Base-by-base conservation (phyloP, 2,329 filamentous ascomycete genomes). In the Bipolaris bicolor region DNA sequence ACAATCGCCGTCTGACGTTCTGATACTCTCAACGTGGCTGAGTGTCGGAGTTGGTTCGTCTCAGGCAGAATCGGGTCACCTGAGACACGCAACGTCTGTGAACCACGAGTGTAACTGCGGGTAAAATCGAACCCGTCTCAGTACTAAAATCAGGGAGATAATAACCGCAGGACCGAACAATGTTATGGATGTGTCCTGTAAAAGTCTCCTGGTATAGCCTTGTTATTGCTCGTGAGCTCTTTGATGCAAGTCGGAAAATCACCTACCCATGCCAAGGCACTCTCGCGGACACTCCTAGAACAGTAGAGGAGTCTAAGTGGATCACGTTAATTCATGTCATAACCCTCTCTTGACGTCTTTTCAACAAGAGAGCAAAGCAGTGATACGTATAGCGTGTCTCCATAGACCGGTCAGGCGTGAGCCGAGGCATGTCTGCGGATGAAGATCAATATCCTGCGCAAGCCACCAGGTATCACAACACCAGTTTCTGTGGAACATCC, bases 1-100 rank as follows among this genome's bases (percentile, higher is more conserved):
- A 53, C 58, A 60, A 61, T 58, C 18, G 37, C 57, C 59, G 45
- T 22, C 40, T 60, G 49, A 46, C 56, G 34, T 53, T 55, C 59
- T 62, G 64, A 64, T 52, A 59, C 55, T 61, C 54, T 60, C 36
- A 53, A 52, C 60, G 70, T 72, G 66, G 63, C 64, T 68, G 56
- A 61, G 65, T 44, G 39, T 52, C 53, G 40, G 62, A 59, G 52
- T 39, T 40, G 55, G 37, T 41, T 52, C 50, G 49, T 41, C 13
- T 41, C 43, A 55, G 54, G 50, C 61, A 56, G 62, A 43, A 22
- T 52, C 33, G 49, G 48, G 40, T 31, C 39, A 39, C 37, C 46
- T 63, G 70, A 72, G 63, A 75, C 72, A 48, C 50, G 48, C 24
- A 55, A 49, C 49, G 71, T 75, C 61, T 71, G 57, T 58, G 39